These are phyloP conservation scores for Lactarius psammicola DNA, from an alignment of 768 basidiomycete species.

Conservation along the genomic window DNA sequence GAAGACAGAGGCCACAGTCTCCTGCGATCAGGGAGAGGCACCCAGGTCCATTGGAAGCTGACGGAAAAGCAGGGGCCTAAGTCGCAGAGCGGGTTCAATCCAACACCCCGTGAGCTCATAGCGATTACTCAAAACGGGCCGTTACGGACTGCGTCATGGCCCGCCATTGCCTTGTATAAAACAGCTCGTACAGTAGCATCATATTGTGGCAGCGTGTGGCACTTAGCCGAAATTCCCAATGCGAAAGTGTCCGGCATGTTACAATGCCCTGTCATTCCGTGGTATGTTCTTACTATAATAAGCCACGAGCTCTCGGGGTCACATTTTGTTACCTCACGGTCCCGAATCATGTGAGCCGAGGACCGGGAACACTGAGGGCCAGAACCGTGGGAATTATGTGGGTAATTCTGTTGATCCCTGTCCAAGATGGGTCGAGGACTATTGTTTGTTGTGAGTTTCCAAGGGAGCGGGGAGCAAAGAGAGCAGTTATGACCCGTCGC, in stretches of 20 bases:
- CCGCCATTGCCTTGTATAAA: background rate
- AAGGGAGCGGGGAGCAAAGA: constrained; percentile 18
- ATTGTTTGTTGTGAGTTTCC: constrained; percentile 10
- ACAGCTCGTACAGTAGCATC: background rate
- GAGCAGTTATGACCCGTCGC: background rate
- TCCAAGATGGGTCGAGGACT: background rate
- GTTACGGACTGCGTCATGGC: background rate
- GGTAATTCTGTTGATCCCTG: constrained; percentile 7
- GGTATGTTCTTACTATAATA: no score
- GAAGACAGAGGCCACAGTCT: background rate
- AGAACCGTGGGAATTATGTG: background rate
- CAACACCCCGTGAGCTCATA: background rate
- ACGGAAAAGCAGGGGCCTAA: background rate
- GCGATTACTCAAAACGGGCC: background rate
- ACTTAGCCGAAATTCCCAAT: background rate
- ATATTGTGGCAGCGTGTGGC: background rate
- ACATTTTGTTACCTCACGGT: background rate
- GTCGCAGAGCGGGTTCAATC: background rate
- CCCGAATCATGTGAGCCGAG: constrained; percentile 4
- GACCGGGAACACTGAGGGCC: background rate
- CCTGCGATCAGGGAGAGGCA: background rate
- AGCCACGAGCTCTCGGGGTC: background rate
- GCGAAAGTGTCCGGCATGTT: background rate
- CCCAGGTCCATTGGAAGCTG: background rate
- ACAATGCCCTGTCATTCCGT: background rate